Base-by-base conservation (phyloP, 495 filamentous ascomycete species). In the Usnea hakonensis region DNA sequence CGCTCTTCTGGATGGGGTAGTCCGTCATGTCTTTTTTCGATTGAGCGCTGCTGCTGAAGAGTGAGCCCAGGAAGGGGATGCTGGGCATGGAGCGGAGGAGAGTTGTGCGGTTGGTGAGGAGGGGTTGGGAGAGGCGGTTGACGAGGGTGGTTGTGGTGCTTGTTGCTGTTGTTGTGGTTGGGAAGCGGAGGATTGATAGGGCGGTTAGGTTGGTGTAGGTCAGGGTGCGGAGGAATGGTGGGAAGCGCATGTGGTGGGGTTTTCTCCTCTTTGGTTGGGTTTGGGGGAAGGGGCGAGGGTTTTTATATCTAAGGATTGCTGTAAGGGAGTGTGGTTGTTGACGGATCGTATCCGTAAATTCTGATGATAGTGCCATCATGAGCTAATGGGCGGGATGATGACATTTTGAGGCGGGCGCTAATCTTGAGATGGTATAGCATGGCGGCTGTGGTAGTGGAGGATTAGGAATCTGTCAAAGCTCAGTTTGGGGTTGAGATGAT, bases 1-100 rank as follows among this genome's bases (percentile, higher is more conserved):
- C 79, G 43, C 76, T 85, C 74, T 90, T 90, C 75, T 95, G 75
- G 56, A 91, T 83, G 8, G 93, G 91, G 68, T 85, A 90, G 37
- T 87, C 85, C 84, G 90, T 94, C 55, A 81, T 86, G 70, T 73
- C 68, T 60, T 74, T 62, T 33, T 72, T 67, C 14, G 78, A 72
- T 35, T 77, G 58, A 40, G 71, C 74, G 40, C 71, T 72, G 57
- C 69, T 80, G 63, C 85, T 81, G 76, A 96, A 96, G n/a, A 93
- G 77, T 63, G 87, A 85, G 64, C 86, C 77, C 36, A 95, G 71
- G 57, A 96, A 91, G 4, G 91, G 88, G 65, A 94, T 84, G 8
- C 80, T 77, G 17, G 88, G 82, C 76, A 88, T 87, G 61, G 85
- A 86, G 74, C 65, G 75, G 26, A 83, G 69, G 52, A 72, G 63